phyloP scores from a whole-genome alignment of 1,284 basidiomycete genomes.

The Bjerkandera adusta region DNA sequence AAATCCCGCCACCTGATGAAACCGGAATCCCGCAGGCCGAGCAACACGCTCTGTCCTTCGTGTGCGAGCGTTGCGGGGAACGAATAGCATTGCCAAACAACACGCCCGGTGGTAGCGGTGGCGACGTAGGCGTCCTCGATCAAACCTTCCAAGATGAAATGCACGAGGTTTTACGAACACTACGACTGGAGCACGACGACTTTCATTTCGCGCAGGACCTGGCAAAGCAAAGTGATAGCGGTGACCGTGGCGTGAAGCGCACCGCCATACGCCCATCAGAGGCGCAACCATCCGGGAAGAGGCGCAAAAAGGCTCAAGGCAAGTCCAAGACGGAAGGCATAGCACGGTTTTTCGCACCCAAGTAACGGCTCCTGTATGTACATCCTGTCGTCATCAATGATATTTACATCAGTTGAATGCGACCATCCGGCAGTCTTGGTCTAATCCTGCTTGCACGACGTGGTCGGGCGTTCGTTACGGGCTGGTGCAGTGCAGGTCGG shows the following conservation, averaged over 20 bases:
- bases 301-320: slow-evolving; percentile 8
- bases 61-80: slow-evolving; percentile 55
- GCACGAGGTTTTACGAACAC: slow-evolving; percentile 39
- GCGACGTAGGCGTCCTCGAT: slow-evolving; percentile 24
- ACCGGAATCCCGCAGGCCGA: too few species aligned
- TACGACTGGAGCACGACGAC: slow-evolving; percentile 78
- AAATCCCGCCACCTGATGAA: too few species aligned
- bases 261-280: slow-evolving; percentile 7
- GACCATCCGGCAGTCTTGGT: too few species aligned
- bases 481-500: too few species aligned
- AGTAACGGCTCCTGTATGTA: slow-evolving; percentile 17
- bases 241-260: slow-evolving; percentile 5
- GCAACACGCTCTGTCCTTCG: slow-evolving; percentile 31
- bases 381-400: background rate
- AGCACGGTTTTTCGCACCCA: slow-evolving; percentile 69
- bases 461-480: too few species aligned
- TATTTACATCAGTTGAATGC: too few species aligned
- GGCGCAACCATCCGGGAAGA: slow-evolving; percentile 10
- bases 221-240: slow-evolving; percentile 32
- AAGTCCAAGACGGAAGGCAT: slow-evolving; percentile 50
- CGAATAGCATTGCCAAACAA: slow-evolving; percentile 33
- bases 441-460: too few species aligned
- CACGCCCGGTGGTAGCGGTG: slow-evolving; percentile 20
- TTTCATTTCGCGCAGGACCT: slow-evolving; percentile 85
- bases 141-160: slow-evolving; percentile 28